A percentile compares a stretch with the other conserved stretches of the same genome.
These are phyloP conservation scores for Colletotrichum theobromicola DNA, from an alignment of 2,329 filamentous ascomycete genomes.

Conservation along the genomic window DNA sequence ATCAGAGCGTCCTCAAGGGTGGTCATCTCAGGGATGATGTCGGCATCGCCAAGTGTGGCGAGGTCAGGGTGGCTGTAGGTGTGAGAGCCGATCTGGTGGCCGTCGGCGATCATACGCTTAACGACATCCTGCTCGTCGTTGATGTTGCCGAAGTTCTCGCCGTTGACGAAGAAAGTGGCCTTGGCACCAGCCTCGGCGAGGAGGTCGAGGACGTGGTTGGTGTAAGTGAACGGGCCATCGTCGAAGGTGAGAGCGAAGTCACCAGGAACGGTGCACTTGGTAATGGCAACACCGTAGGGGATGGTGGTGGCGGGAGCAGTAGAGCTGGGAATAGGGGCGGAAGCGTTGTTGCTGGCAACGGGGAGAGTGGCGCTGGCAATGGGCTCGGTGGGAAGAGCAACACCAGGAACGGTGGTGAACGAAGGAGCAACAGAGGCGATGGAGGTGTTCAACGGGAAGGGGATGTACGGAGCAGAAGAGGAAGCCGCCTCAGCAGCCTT, in stretches of 20 bases:
- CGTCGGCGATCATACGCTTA: constrained; percentile 43
- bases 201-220: constrained; percentile 43
- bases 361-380: constrained; percentile 13
- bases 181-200: constrained; percentile 34
- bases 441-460: constrained; percentile 11
- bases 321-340: constrained; percentile 25
- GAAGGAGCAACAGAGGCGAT: background rate
- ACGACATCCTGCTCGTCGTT: constrained; percentile 44
- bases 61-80: constrained; percentile 51
- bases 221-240: constrained; percentile 50
- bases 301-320: constrained; percentile 34
- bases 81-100: constrained; percentile 47
- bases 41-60: constrained; percentile 34
- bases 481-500: background rate
- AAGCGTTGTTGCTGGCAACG: constrained; percentile 8
- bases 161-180: constrained; percentile 48
- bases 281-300: constrained; percentile 36
- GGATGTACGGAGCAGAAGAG: background rate
- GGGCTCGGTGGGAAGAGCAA: constrained; percentile 8
- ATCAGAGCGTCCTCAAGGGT: constrained; percentile 50
- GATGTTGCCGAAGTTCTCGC: constrained; percentile 44
- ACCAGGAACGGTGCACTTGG: constrained; percentile 36
- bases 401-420: constrained; percentile 4
- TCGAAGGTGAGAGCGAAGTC: constrained; percentile 52
- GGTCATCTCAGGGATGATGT: constrained; percentile 43